phyloP scores from a whole-genome alignment of 1,284 basidiomycete genomes.

The Ustilago sp. region DNA sequence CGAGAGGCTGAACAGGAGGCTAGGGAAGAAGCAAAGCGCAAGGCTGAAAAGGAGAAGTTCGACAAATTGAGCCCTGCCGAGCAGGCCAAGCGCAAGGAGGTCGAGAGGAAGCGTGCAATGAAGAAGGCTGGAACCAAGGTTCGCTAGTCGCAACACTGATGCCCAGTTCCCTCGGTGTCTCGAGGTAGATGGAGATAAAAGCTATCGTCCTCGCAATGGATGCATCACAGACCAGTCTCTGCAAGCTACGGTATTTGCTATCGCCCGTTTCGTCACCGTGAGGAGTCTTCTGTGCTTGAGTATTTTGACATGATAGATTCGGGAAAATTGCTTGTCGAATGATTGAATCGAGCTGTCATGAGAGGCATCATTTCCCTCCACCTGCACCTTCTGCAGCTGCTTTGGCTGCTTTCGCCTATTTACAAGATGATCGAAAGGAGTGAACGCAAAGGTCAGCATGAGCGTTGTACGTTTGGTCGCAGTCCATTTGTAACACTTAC shows the following conservation, averaged over 20 bases:
- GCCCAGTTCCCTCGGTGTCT: background rate
- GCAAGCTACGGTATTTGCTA: background rate
- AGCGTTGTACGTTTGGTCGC: too few relatives aligned
- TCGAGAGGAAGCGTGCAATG: slow-evolving; percentile 63
- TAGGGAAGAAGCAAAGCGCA: slow-evolving; percentile 56
- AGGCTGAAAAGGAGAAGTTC: slow-evolving; percentile 62
- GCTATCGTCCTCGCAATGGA: slow-evolving; percentile 5
- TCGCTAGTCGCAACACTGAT: slow-evolving; percentile 4
- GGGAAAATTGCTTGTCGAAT: background rate
- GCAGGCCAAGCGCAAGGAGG: slow-evolving; percentile 65
- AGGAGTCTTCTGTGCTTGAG: background rate
- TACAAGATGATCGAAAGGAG: background rate
- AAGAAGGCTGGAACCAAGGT: slow-evolving; percentile 55
- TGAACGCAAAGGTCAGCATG: background rate
- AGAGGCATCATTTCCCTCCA: slow-evolving; percentile 20
- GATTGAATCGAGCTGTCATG: background rate
- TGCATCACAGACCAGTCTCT: background rate
- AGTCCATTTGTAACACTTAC: slow-evolving; percentile 34
- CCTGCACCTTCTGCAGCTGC: slow-evolving; percentile 32
- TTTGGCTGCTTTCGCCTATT: slow-evolving; percentile 47
- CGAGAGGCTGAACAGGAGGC: slow-evolving; percentile 62
- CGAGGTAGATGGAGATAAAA: background rate
- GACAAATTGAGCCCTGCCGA: slow-evolving; percentile 64
- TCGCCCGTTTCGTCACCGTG: background rate
- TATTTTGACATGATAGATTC: background rate